Conservation (phyloP, 306 rosid species). For the Medicago arabica region DNA sequence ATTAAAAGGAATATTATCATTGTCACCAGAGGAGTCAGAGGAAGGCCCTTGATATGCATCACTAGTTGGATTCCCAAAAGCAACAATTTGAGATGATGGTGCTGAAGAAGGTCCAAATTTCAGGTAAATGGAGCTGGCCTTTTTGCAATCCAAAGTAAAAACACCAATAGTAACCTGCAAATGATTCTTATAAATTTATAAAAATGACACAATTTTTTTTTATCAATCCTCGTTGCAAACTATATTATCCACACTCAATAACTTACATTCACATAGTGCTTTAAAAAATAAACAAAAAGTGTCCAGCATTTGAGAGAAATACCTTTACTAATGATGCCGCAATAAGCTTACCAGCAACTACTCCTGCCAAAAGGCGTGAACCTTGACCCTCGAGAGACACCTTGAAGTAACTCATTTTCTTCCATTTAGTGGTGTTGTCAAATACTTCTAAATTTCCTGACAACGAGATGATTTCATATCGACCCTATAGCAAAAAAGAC, state of each 20-base stretch:
- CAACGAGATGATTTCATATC: conserved; percentile 71
- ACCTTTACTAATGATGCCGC: conserved; percentile 85
- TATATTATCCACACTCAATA: not conserved
- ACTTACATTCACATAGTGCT: not conserved
- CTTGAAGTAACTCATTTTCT: conserved; percentile 55
- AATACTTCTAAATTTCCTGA: conserved; percentile 56
- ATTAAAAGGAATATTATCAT: conserved; percentile 59
- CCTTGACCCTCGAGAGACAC: conserved; percentile 66
- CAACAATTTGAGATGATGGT: conserved; percentile 61
- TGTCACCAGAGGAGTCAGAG: conserved; percentile 73
- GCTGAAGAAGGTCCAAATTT: conserved; percentile 57
- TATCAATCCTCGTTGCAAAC: conserved; percentile 2
- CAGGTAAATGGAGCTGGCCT: conserved; percentile 49
- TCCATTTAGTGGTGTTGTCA: conserved; percentile 53
- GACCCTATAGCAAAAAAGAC: conserved; percentile 61
- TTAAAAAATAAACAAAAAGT: conserved; percentile 13
- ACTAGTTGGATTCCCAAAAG: conserved; percentile 56
- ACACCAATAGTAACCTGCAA: conserved; percentile 78
- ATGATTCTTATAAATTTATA: conserved; percentile 30
- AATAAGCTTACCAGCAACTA: conserved; percentile 68
- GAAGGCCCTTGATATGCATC: conserved; percentile 70
- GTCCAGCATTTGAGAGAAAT: conserved; percentile 36
- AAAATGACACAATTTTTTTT: conserved; percentile 2
- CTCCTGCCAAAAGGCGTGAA: conserved; percentile 78
- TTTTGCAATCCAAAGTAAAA: conserved; percentile 64